These are phyloP conservation scores for Anaeromyces robustus DNA, from an alignment of 192 early-diverging fungal species.

Conservation along the genomic window DNA sequence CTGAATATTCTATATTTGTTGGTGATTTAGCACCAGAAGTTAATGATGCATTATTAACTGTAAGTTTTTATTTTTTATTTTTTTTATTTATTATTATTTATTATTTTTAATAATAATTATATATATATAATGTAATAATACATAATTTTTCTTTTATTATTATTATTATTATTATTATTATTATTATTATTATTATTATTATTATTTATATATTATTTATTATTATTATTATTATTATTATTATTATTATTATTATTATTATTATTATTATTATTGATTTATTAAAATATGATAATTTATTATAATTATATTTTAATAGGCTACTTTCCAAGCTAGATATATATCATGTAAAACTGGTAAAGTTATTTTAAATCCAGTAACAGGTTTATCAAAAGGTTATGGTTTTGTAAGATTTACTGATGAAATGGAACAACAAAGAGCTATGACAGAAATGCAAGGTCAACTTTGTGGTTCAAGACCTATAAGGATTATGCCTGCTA, in stretches of 20 bases:
- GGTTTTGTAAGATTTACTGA: slow-evolving; percentile 88
- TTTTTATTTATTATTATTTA: no score
- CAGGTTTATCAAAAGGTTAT: slow-evolving; percentile 66
- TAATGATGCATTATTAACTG: slow-evolving; percentile 65
- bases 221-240: no score
- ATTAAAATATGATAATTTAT: no score
- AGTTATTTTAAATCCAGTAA: slow-evolving; percentile 77
- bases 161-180: no score
- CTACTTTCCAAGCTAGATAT: slow-evolving; percentile 72
- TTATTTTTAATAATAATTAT: no score
- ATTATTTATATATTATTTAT: no score
- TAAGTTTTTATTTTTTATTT: slow-evolving; percentile 13
- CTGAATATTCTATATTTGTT: slow-evolving; percentile 88
- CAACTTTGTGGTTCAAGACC: slow-evolving; percentile 60
- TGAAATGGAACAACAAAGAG: slow-evolving; percentile 75
- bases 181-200: no score
- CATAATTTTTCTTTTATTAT: no score
- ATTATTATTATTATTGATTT: no score
- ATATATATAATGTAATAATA: no score
- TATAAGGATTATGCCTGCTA: slow-evolving; percentile 80
- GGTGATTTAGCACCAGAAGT: slow-evolving; percentile 87
- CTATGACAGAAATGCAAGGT: slow-evolving; percentile 83
- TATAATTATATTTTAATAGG: slow-evolving; percentile 11
- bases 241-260: no score
- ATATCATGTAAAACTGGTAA: slow-evolving; percentile 76